Conservation (phyloP, 495 filamentous ascomycete species). For the Haplographium delicatum region DNA sequence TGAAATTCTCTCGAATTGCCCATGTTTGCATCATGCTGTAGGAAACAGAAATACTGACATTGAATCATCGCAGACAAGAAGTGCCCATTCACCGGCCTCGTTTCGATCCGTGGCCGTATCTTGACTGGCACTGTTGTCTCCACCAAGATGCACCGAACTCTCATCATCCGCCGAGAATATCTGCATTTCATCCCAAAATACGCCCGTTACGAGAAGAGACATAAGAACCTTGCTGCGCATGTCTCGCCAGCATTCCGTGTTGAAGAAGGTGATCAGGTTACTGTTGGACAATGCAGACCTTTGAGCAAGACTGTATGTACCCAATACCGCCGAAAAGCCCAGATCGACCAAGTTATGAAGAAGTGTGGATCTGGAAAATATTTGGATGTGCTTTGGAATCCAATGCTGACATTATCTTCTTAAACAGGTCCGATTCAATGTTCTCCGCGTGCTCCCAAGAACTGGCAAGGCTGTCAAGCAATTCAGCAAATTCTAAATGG, state of each 20-base stretch:
- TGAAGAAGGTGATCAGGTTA: slow-evolving; percentile 97
- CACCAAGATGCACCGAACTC: slow-evolving; percentile 99
- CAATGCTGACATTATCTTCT: slow-evolving; percentile 19
- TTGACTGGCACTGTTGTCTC: slow-evolving; percentile 97
- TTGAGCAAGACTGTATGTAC: slow-evolving; percentile 93
- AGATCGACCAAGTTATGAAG: no score
- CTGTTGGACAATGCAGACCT: slow-evolving; percentile 97
- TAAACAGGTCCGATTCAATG: slow-evolving; percentile 98
- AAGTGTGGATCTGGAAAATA: background rate
- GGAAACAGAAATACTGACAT: slow-evolving; percentile 23
- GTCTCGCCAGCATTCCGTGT: slow-evolving; percentile 99
- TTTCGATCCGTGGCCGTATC: slow-evolving; percentile 99
- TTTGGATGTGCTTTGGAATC: background rate
- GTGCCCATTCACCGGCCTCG: slow-evolving; percentile 97
- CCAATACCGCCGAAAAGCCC: background rate
- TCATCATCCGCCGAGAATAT: slow-evolving; percentile 99
- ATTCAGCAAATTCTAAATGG: slow-evolving; percentile 91
- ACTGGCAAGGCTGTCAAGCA: slow-evolving; percentile 96
- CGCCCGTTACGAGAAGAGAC: slow-evolving; percentile 98
- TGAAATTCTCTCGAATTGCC: background rate
- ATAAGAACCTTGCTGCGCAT: slow-evolving; percentile 99
- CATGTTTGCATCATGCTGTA: background rate
- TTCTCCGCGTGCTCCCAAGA: slow-evolving; percentile 91
- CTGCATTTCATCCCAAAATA: slow-evolving; percentile 99
- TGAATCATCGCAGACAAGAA: slow-evolving; percentile 79